Evolutionary conservation across 1,139 yeast genomes (phyloP), one percentile per base, ranked within the genome.

Genomic region (Nematodospora anomalae): DNA sequence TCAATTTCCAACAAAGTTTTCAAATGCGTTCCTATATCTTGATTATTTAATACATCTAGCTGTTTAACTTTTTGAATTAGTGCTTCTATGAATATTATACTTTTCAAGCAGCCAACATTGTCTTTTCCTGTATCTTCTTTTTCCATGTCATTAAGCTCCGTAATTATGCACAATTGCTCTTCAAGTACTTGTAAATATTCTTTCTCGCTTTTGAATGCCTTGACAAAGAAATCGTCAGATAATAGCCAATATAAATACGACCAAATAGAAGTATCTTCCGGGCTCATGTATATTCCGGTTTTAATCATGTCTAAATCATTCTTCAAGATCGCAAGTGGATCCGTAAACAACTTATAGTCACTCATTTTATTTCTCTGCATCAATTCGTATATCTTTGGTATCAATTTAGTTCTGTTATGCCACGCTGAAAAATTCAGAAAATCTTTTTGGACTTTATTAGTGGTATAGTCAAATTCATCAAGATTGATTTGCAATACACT

Each of bases 341-440:
- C 41, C 11, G 38, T 35, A 38, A 65, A 62, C 2, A 60, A 36
- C 27, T 43, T 6, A 36, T 37, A 33, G 5, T 52, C 48, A 24
- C 62, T 55, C 3, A 50, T 47, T 5, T 38, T 32, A 3, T 42
- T 16, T 2, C 42, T 36, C 6, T 41, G 40, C 12, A 57, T 36
- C 22, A 57, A 36, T 1, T 38, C 16, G 39, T 80, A 69, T 32
- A 84, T 58, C 36, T 60, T 63, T 2, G 83, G 80, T 9, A 89
- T 73, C 41, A 90, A 63, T 44, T 79, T 80, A 6, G 89, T 76
- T 44, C 98, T 69, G 56, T 88, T 87, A 60, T 92, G 97, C 96
- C 97, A 90, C 9, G 98, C 97, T 2, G 96, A 86, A 54, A 84
- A 92, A 57, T 92, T 94, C 35, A 96, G 86, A 39, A 90, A 87